Base-by-base conservation (phyloP, 768 basidiomycete species). In the Leccinum fibrillosum region DNA sequence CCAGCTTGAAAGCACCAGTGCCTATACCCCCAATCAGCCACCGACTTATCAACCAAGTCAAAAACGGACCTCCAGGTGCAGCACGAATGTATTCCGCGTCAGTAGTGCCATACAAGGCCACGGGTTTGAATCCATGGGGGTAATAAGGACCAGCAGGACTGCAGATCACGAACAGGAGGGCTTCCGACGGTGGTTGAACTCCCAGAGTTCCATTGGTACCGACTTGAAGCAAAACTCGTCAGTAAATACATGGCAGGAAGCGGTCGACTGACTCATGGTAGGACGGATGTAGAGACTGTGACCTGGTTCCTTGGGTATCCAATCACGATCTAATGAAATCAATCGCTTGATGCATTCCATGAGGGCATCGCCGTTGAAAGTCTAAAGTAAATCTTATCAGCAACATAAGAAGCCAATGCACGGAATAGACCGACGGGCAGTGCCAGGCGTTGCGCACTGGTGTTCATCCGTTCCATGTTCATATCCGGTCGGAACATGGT, bases 401-500 rank as follows among this genome's bases (percentile, higher is more conserved):
- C 9, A 23, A 23, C 23, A 1, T 19, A 25, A 39, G 13, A 11
- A n/a, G 35, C 26, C n/a, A 21, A 35, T 45, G 2, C 7, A 25
- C 9, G 19, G 7, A 23, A 54, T 42, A 13, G 51, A 74, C 84
- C 56, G 59, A 90, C 90, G 10, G 90, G 90, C 49, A 92, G 71
- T 19, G 89, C 91, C 54, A 93, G 78, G 44, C 95, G 84, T 25
- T 74, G 64, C 13, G 95, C 94, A 66, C 89, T 92, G 49, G 63
- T 82, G 75, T 92, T 93, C 94, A 98, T 94, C 26, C 95, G 86
- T 68, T 86, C 86, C 94, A 98, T 96, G 76, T 98, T 97, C 91
- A 92, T 92, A 74, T 97, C 92, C 3, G 95, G 96, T 48, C 95
- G 80, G 81, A 98, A 98, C 63, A 98, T 75, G 17, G 88, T 84